These are phyloP conservation scores for Choanephora cucurbitarum DNA, from an alignment of 371 early-diverging fungal genomes.

Conservation along the genomic window DNA sequence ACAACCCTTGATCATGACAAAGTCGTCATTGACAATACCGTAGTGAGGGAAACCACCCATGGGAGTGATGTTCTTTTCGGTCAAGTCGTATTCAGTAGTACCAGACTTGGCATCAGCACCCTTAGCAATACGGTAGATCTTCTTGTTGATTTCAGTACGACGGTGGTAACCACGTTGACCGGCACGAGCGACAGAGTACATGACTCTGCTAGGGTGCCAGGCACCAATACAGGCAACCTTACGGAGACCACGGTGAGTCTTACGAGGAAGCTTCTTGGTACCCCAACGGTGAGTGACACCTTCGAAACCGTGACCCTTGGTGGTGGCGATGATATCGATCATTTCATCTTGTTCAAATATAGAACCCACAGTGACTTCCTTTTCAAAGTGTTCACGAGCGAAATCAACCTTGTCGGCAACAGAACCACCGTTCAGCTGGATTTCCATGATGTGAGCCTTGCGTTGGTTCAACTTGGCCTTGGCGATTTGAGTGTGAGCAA, in stretches of 20 bases:
- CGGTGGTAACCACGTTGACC: conserved; percentile 99
- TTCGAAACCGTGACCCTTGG: conserved; percentile 99
- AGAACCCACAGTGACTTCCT: conserved; percentile 59
- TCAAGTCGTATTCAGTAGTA: conserved; percentile 98
- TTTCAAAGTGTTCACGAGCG: conserved; percentile 78
- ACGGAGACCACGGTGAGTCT: conserved; percentile 99
- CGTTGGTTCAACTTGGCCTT: conserved; percentile 95
- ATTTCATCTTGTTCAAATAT: conserved; percentile 98
- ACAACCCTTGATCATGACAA: conserved; percentile 98
- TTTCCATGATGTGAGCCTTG: conserved; percentile 99
- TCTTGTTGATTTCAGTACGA: conserved; percentile 99
- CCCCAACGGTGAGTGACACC: conserved; percentile 99
- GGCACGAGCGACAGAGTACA: conserved; percentile 99
- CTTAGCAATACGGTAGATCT: conserved; percentile 98
- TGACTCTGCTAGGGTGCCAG: conserved; percentile 99
- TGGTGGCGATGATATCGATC: conserved; percentile 98
- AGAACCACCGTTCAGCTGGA: conserved; percentile 99
- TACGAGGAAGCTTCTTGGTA: conserved; percentile 99
- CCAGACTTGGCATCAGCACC: conserved; percentile 84
- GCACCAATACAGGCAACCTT: conserved; percentile 99
- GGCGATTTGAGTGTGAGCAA: conserved; percentile 97
- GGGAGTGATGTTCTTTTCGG: conserved; percentile 97
- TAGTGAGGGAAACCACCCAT: conserved; percentile 99
- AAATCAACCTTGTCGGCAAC: conserved; percentile 98
- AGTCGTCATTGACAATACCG: conserved; percentile 98